Evolutionary conservation across 805 yeast species (phyloP).

Genomic region (Starmerella asiatica): DNA sequence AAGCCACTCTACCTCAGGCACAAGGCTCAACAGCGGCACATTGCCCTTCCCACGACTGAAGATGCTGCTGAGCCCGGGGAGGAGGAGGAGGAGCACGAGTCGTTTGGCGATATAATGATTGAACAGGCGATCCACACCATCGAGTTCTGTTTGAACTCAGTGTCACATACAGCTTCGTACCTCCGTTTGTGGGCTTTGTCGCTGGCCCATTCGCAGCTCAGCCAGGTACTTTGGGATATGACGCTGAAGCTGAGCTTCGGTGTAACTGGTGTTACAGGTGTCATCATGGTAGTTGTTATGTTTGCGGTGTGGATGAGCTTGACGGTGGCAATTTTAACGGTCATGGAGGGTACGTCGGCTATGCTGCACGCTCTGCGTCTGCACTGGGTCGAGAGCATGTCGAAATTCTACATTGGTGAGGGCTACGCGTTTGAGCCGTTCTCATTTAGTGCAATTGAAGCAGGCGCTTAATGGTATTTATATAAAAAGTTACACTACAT

Average conservation of each 20-base stretch:
- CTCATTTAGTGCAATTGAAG: constrained; percentile 34
- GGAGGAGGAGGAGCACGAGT: constrained; percentile 25
- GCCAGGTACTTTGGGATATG: constrained; percentile 91
- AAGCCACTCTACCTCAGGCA: constrained; percentile 66
- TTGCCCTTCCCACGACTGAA: constrained; percentile 33
- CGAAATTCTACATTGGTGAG: constrained; percentile 94
- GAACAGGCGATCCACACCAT: constrained; percentile 96
- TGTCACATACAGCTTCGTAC: constrained; percentile 94
- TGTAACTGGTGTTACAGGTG: constrained; percentile 50
- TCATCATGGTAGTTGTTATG: constrained; percentile 54
- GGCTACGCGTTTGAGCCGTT: constrained; percentile 84
- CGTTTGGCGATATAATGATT: constrained; percentile 84
- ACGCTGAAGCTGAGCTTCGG: constrained; percentile 74
- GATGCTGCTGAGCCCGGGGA: constrained; percentile 8
- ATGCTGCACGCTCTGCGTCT: constrained; percentile 94
- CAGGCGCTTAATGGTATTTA: too few relatives aligned
- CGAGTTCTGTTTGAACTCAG: constrained; percentile 93
- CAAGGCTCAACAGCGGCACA: constrained; percentile 29
- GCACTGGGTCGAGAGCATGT: constrained; percentile 99
- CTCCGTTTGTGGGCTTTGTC: constrained; percentile 94
- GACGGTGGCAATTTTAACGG: constrained; percentile 79
- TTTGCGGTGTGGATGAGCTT: constrained; percentile 93
- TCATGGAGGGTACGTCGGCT: constrained; percentile 98
- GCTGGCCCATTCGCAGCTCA: constrained; percentile 89
- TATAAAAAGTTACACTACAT: too few relatives aligned